phyloP scores from a whole-genome alignment of 225 moss, liverwort and hornwort species.

The Bryum argenteum region DNA sequence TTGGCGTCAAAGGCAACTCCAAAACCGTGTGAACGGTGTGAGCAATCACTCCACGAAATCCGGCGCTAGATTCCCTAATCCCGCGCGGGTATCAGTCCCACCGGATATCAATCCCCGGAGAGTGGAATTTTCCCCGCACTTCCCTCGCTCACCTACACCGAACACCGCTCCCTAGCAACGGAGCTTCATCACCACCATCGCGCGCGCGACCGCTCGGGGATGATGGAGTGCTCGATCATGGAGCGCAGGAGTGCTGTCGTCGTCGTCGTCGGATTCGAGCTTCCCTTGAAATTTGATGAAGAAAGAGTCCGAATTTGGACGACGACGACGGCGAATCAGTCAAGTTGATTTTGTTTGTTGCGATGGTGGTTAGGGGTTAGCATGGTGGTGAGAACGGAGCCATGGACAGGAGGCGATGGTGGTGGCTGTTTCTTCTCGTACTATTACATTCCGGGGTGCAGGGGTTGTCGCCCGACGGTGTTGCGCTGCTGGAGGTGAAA shows the following conservation, averaged over 20 bases:
- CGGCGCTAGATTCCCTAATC: slow-evolving; percentile 15
- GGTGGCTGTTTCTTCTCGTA: slow-evolving; percentile 9
- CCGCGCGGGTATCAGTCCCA: background rate
- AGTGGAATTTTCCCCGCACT: background rate
- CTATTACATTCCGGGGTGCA: slow-evolving; percentile 5
- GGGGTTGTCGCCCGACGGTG: slow-evolving; percentile 47
- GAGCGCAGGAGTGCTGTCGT: background rate
- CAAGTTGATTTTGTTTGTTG: slow-evolving; percentile 30
- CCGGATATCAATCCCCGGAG: background rate
- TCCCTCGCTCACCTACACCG: slow-evolving; percentile 27
- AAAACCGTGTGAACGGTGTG: slow-evolving; percentile 21
- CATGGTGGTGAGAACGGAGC: slow-evolving; percentile 31
- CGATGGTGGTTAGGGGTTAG: slow-evolving; percentile 13
- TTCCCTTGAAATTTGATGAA: background rate
- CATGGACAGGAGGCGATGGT: slow-evolving; percentile 6
- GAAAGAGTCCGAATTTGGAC: background rate
- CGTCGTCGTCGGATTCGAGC: background rate
- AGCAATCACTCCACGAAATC: slow-evolving; percentile 22
- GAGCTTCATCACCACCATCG: background rate
- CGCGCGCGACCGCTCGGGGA: too few relatives aligned
- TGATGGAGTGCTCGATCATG: background rate
- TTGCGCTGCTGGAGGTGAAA: slow-evolving; percentile 51
- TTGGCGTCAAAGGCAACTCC: slow-evolving; percentile 10
- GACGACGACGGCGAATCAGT: slow-evolving; percentile 16
- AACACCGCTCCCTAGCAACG: background rate